Evolutionary conservation across 2,329 filamentous ascomycete species (phyloP).

Genomic region (Emericellopsis cladophorae): DNA sequence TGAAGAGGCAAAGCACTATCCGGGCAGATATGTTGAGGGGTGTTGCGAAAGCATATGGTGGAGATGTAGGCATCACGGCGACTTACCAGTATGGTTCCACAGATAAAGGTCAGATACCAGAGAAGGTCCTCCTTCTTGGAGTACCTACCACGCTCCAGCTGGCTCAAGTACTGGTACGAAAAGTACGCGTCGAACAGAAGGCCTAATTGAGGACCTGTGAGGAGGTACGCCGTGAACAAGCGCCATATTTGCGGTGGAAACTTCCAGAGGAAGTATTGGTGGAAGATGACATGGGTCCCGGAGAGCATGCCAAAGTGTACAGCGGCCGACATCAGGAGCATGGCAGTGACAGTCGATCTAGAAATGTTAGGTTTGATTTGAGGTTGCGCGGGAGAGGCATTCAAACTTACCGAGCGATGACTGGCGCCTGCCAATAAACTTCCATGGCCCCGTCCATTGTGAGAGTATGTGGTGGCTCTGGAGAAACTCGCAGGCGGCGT

Average conservation of each 20-base stretch:
- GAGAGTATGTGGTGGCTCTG: not conserved
- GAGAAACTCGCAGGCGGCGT: no score
- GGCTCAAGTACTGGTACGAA: conserved; percentile 63
- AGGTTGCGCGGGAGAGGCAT: not conserved
- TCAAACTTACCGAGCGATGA: conserved; percentile 25
- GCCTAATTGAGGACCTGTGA: conserved; percentile 23
- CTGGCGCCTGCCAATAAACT: conserved; percentile 25
- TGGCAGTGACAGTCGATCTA: conserved; percentile 54
- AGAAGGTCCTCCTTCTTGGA: conserved; percentile 64
- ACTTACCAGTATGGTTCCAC: conserved; percentile 66
- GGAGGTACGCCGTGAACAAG: conserved; percentile 25
- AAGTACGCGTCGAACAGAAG: conserved; percentile 65
- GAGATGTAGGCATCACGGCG: conserved; percentile 2
- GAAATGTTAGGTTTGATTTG: not conserved
- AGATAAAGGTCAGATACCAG: conserved; percentile 67
- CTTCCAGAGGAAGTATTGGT: conserved; percentile 35
- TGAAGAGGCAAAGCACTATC: conserved; percentile 51
- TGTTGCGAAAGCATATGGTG: conserved; percentile 6
- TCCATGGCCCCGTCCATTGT: conserved; percentile 9
- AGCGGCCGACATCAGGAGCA: conserved; percentile 47
- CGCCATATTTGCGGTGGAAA: conserved; percentile 32
- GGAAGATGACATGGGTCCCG: conserved; percentile 37
- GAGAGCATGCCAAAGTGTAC: conserved; percentile 43
- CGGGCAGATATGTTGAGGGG: conserved; percentile 63
- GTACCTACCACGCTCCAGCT: conserved; percentile 64